Evolutionary conservation across 1,284 basidiomycete genomes (phyloP).

Genomic region (Mycena citricolor): DNA sequence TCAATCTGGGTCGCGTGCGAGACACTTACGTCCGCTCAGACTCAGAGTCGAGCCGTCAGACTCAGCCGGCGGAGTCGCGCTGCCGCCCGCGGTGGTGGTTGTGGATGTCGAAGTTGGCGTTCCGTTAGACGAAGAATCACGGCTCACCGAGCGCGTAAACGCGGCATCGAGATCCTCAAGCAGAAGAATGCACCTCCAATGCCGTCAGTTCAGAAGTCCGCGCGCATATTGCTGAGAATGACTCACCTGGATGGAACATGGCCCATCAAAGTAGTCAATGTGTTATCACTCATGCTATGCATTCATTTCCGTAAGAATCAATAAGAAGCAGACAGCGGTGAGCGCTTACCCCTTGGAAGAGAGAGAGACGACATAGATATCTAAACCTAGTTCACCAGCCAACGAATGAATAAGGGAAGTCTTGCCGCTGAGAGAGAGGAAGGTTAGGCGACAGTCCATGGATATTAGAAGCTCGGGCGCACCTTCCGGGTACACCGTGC

Average conservation of each 20-base stretch:
- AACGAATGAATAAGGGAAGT: constrained; percentile 83
- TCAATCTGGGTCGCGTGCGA: too few species aligned
- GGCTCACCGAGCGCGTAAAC: constrained; percentile 79
- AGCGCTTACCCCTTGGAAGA: constrained; percentile 73
- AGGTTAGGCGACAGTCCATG: constrained; percentile 20
- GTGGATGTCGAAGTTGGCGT: constrained; percentile 50
- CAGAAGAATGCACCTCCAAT: constrained; percentile 78
- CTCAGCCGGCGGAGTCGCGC: constrained; percentile 37
- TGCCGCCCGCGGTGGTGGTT: constrained; percentile 38
- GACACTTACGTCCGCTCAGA: constrained; percentile 76
- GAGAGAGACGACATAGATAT: constrained; percentile 85
- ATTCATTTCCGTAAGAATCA: neutral
- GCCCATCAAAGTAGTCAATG: constrained; percentile 77
- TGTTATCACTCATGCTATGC: constrained; percentile 79
- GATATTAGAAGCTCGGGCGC: constrained; percentile 25
- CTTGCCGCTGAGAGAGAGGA: constrained; percentile 58
- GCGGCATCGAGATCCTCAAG: constrained; percentile 87
- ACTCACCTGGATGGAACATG: constrained; percentile 76
- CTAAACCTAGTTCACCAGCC: constrained; percentile 82
- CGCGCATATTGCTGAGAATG: constrained; percentile 14
- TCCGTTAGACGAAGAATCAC: constrained; percentile 75
- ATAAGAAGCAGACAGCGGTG: constrained; percentile 29
- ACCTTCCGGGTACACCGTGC: constrained; percentile 84
- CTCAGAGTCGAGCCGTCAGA: constrained; percentile 77
- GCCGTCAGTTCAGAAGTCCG: constrained; percentile 8